Evolutionary conservation across 2,329 filamentous ascomycete genomes (phyloP), one percentile per base, ranked within the genome.

Genomic region (Diaporthe ampelina): DNA sequence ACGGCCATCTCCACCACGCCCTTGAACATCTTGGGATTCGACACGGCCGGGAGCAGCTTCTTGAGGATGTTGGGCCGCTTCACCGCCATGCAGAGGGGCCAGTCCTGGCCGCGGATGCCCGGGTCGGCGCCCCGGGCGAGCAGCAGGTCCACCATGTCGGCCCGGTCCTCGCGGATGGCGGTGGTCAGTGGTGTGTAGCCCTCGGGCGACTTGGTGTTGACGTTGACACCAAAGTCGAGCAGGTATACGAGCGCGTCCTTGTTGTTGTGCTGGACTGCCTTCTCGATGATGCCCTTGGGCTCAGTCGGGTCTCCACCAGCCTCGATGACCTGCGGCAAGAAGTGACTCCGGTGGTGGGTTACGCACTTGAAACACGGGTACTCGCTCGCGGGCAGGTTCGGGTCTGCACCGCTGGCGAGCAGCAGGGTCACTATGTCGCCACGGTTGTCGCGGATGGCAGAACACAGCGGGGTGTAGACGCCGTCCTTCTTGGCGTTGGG

Each of bases 51-150:
- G 0, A 93, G 84, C 1, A 94, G 85, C 69, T 87, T 88, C 77
- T 87, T 86, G 15, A 94, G 86, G 57, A 94, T 88, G 0, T 81
- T 80, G 0, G 92, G 91, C 48, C 90, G 88, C 75, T 86, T 86
- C 67, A 93, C 91, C 0, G 92, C 91, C 89, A 94, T 91, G 80
- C 89, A 91, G 15, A 94, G 86, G 0, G 92, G 92, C 92, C 92
- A 94, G 79, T 94, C 91, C 78, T 92, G 86, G 45, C 92, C 92
- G 19, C 91, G 87, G 24, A 92, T 83, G 72, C 89, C 88, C 6
- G 91, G 90, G 75, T 92, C 89, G 0, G 91, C 91, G 15, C 91
- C 91, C 37, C 89, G 86, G 4, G 84, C 81, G 9, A 93, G 84
- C 1, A 93, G 85, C 15, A 88, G 80, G 52, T 92, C 89, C 29